These are phyloP conservation scores for Dissophora ornata DNA, from an alignment of 192 early-diverging fungal species.

Conservation along the genomic window DNA sequence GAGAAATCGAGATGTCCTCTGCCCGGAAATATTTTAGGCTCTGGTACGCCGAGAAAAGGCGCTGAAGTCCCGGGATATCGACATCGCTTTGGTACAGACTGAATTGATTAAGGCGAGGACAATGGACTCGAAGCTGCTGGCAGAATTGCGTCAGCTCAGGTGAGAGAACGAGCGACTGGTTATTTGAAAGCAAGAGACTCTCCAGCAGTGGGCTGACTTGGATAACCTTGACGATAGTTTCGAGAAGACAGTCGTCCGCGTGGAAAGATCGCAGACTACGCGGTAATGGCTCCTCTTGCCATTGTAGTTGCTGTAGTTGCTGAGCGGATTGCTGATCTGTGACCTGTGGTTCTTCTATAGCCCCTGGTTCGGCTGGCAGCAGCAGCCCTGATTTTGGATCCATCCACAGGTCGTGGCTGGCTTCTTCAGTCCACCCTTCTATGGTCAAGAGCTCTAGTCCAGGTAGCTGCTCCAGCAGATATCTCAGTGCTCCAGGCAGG, in stretches of 20 bases:
- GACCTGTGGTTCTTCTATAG: no score
- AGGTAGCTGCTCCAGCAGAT: slow-evolving; percentile 10
- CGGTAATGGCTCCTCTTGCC: no score
- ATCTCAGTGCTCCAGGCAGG: background rate
- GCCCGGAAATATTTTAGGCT: no score
- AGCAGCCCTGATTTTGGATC: no score
- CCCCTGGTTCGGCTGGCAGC: no score
- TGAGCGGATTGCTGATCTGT: background rate
- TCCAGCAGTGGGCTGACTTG: background rate
- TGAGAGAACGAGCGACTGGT: background rate
- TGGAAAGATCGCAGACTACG: background rate
- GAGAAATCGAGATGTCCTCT: background rate
- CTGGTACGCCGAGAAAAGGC: background rate
- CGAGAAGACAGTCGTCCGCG: background rate
- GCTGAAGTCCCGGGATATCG: background rate
- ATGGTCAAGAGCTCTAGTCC: background rate
- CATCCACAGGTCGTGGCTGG: no score
- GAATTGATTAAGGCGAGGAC: background rate
- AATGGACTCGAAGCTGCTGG: background rate
- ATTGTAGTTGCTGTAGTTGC: background rate
- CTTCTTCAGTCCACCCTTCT: background rate
- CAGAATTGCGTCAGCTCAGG: background rate
- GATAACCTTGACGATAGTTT: background rate
- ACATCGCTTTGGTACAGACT: background rate
- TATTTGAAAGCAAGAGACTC: background rate